Evolutionary conservation across 768 basidiomycete genomes (phyloP), one percentile per base, ranked within the genome.

Genomic region (Sarcodon sp.): DNA sequence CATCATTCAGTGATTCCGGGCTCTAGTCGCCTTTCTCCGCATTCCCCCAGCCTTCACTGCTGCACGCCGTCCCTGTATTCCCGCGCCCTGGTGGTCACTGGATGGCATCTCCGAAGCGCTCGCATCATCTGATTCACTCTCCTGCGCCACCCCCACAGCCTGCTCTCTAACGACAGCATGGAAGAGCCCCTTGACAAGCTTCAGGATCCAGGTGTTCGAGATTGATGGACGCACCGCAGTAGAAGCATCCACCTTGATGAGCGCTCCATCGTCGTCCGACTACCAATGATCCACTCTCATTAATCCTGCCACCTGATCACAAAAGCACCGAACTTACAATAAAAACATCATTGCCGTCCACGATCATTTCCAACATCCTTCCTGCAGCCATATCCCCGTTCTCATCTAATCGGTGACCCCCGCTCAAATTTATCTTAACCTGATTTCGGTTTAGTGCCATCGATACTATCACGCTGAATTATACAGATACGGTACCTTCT

Each of bases 331-430:
- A 35, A 73, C 84, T 61, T 59, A 88, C 86, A 49, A 90, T 71
- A 64, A 76, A 91, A 36, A 91, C 87, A 35, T 80, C 59, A 46
- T 56, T 55, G 39, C 79, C 79, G 50, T 89, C 84, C 9, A 93
- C 89, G 15, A 89, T 71, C 79, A 90, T 79, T 51, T 91, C 87
- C 50, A 90, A 67, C 65, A 66, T 73, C 60, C 72, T 76, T 7
- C 71, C 75, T 32, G 63, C 60, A 18, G 66, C 58, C 13, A 62
- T 52, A 49, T 74, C 71, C 4, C 81, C 82, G 47, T 77, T 78
- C 50, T 76, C 79, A 53, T 81, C 76, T 6, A 64, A 50, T 18
- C 67, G 68, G 44, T 66, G 65, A 11, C 64, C 61, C 32, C 74
- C 78, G 10, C 80, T 80, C 4, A 84, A 63, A 57, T 79, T 83